Conservation (phyloP, 768 basidiomycete genomes). For the Cystofilobasidium ferigula region DNA sequence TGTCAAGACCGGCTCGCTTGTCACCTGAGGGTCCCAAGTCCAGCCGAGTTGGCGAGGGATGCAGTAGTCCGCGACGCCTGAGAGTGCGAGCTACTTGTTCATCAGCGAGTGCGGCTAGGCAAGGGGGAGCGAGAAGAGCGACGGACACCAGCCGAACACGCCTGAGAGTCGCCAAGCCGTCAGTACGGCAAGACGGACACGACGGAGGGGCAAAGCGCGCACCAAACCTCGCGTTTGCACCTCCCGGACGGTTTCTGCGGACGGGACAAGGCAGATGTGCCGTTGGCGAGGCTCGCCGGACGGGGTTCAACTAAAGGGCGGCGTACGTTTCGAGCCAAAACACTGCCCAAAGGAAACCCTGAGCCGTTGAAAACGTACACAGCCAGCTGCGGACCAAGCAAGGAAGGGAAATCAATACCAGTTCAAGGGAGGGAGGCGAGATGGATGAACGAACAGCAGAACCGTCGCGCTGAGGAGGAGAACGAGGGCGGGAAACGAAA, state of each 20-base stretch:
- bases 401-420: neutral
- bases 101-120: too few species aligned
- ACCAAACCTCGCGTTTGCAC: neutral
- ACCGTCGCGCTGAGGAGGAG: neutral
- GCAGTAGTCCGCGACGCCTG: slow-evolving; percentile 2
- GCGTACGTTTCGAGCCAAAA: neutral
- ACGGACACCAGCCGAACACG: slow-evolving; percentile 1
- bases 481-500: neutral
- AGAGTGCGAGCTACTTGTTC: neutral
- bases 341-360: neutral
- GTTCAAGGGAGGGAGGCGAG: neutral
- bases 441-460: neutral
- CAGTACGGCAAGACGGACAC: too few species aligned
- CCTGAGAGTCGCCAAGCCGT: too few species aligned
- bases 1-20: neutral
- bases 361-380: neutral
- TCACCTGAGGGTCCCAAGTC: neutral
- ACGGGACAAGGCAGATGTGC: neutral
- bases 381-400: neutral
- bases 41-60: neutral
- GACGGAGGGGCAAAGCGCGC: too few species aligned
- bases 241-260: neutral
- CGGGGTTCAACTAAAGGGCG: neutral
- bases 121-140: neutral
- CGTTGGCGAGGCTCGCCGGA: neutral